Evolutionary conservation across 2,329 filamentous ascomycete genomes (phyloP), one percentile per base, ranked within the genome.

Genomic region (Sporothrix curviconia): DNA sequence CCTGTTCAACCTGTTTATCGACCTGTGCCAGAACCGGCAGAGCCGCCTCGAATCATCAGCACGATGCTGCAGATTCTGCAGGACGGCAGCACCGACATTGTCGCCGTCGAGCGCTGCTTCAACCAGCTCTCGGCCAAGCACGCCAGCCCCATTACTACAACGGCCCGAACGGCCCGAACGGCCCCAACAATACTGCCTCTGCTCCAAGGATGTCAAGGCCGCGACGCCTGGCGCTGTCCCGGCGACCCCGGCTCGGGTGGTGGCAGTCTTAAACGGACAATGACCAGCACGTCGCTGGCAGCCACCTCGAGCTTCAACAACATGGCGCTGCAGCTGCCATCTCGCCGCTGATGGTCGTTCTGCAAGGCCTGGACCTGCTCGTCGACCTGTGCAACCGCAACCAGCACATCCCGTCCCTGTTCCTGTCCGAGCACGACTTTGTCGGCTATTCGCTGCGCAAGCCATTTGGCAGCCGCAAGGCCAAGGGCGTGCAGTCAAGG

Each of bases 21-120:
- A 96, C 64, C 86, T 97, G 25, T 97, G 91, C 68, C 89, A 96
- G 72, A 99, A 99, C 69, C 86, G 90, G n/a, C 91, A 96, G 68
- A 99, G 94, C 67, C 85, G 94, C 36, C 85, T 92, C 3, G 94
- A 99, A 90, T 99, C 34, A 86, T 99, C 66, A 95, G 90, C 71
- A 90, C 94, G 24, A 77, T 99, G 34, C 81, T 99, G 9, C 90
- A 94, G 61, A 95, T 99, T 62, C 79, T 99, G 9, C 94, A 97
- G 68, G 95, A 99, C 69, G 94, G 94, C 44, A 97, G 91, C 67
- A 86, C 87, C 7, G 94, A 99, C 72, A 87, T 95, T 73, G 87
- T 87, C 64, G 92, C 95, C 5, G 90, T 99, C 25, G 94, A 99
- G 72, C 86, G 92, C 64, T 97, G 92, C 75, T 97, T 99, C 71